Conservation (phyloP, 2,329 filamentous ascomycete genomes). For the Fusarium sp. region DNA sequence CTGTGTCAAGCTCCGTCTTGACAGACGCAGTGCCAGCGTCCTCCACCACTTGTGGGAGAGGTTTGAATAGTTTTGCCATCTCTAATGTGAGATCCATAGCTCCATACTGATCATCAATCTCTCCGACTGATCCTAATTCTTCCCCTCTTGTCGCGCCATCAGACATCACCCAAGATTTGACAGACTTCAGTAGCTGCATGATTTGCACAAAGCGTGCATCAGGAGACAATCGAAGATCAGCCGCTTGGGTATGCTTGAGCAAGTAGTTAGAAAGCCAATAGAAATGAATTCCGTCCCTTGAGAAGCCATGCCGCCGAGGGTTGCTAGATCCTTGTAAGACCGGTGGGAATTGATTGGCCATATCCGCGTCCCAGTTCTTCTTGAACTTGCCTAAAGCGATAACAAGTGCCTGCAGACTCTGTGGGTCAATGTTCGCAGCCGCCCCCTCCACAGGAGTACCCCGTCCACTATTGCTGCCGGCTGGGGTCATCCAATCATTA, state of each 20-base stretch:
- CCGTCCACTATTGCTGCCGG: conserved; percentile 56
- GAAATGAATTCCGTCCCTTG: conserved; percentile 76
- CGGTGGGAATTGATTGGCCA: conserved; percentile 73
- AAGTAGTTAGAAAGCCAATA: conserved; percentile 77
- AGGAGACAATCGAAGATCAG: conserved; percentile 65
- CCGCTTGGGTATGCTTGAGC: conserved; percentile 65
- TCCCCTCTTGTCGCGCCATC: conserved; percentile 74
- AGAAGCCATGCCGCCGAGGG: conserved; percentile 73
- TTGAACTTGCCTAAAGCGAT: conserved; percentile 78
- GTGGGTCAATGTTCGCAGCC: conserved; percentile 55
- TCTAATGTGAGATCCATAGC: conserved; percentile 72
- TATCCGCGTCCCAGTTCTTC: conserved; percentile 75
- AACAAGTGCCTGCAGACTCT: conserved; percentile 60
- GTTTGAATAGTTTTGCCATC: conserved; percentile 77
- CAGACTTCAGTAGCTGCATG: conserved; percentile 69
- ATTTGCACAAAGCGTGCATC: conserved; percentile 70
- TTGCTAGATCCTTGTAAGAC: conserved; percentile 58
- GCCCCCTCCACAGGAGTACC: conserved; percentile 58
- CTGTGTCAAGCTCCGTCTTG: conserved; percentile 54
- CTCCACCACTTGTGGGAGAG: conserved; percentile 61
- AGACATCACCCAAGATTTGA: conserved; percentile 68
- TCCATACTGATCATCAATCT: conserved; percentile 75
- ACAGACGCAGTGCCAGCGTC: conserved; percentile 56
- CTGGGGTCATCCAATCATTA: conserved; percentile 65
- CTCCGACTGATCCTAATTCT: conserved; percentile 73